Conservation (phyloP, 768 basidiomycete species). For the Russula brevipes region DNA sequence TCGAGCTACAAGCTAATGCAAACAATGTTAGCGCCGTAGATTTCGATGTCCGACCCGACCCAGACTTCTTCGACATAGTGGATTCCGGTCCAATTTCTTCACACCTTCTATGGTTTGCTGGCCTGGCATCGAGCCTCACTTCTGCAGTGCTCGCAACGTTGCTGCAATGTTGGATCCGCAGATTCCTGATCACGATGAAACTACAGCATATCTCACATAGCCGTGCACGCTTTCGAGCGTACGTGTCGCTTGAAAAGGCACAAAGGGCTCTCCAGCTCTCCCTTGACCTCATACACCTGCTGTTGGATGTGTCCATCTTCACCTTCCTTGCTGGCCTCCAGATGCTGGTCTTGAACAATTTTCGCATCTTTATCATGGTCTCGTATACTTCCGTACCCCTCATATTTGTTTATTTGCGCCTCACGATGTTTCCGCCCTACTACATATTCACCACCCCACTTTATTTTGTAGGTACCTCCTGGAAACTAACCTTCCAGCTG, state of each 20-base stretch:
- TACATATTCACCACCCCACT: too few relatives aligned
- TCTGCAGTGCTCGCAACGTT: conserved; percentile 1
- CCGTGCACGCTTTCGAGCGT: not conserved
- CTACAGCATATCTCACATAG: not conserved
- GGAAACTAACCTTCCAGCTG: too few relatives aligned
- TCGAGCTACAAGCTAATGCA: not conserved
- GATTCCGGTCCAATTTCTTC: not conserved
- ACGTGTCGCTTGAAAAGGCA: not conserved
- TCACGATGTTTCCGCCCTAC: too few relatives aligned
- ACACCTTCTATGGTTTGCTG: not conserved
- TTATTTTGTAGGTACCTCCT: too few relatives aligned
- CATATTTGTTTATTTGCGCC: too few relatives aligned
- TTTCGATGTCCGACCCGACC: not conserved
- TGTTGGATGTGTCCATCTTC: conserved; percentile 6
- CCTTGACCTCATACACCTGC: not conserved
- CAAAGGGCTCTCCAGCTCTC: not conserved
- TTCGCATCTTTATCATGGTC: not conserved
- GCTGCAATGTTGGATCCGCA: conserved; percentile 5
- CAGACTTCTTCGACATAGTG: not conserved
- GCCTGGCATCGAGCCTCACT: not conserved
- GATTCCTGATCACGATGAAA: not conserved
- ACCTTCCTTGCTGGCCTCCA: not conserved
- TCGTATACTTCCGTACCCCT: not conserved
- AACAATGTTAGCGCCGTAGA: not conserved
- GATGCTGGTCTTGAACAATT: not conserved